Evolutionary conservation across 192 early-diverging fungal genomes (phyloP).

Genomic region (Neocallimastix lanati): DNA sequence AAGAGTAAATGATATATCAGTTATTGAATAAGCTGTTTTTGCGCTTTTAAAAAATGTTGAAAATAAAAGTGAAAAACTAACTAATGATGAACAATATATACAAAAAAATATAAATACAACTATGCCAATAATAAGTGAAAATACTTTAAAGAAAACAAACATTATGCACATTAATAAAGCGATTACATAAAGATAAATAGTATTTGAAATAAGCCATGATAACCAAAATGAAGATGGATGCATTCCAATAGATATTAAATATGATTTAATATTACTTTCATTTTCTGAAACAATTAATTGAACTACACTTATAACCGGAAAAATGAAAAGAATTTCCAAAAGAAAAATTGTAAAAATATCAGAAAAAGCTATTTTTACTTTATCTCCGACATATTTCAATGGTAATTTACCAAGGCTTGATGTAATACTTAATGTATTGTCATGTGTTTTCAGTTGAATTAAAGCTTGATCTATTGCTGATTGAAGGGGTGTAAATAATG

Average conservation of each 20-base stretch:
- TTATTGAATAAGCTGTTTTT: neutral
- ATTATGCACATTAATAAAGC: neutral
- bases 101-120: neutral
- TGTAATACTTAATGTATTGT: neutral
- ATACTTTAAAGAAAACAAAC: neutral
- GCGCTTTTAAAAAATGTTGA: neutral
- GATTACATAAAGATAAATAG: neutral
- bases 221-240: neutral
- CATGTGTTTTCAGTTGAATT: neutral
- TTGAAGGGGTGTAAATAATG: neutral
- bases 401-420: neutral
- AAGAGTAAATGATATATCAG: neutral
- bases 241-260: neutral
- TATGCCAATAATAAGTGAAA: neutral
- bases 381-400: neutral
- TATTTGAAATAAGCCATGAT: neutral
- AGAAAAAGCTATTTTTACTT: neutral
- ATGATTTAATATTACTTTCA: neutral
- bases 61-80: neutral
- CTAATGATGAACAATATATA: neutral
- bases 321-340: neutral
- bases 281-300: neutral
- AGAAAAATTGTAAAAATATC: neutral
- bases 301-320: neutral
- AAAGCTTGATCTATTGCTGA: neutral